These are phyloP conservation scores for Panellus pusillus DNA, from an alignment of 768 basidiomycete species.

Conservation along the genomic window DNA sequence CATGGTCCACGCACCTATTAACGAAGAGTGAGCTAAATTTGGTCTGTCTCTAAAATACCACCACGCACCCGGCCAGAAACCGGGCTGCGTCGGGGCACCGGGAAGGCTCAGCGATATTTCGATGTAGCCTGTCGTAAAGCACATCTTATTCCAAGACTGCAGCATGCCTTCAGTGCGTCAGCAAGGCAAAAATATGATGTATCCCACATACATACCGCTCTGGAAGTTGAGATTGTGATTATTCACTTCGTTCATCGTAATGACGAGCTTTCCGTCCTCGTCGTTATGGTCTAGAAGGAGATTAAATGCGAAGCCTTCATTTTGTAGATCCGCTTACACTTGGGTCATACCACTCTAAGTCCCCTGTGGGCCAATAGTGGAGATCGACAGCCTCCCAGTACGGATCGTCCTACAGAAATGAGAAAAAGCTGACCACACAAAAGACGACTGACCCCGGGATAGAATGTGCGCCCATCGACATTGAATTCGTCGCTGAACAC, in stretches of 20 bases:
- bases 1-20: slow-evolving; percentile 43
- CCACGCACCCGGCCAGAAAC: slow-evolving; percentile 62
- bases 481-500: slow-evolving; percentile 73
- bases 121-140: slow-evolving; percentile 72
- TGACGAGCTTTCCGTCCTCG: slow-evolving; percentile 57
- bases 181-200: not conserved
- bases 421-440: too few relatives aligned
- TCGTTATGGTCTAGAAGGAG: slow-evolving; percentile 45
- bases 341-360: slow-evolving; percentile 63
- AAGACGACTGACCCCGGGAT: slow-evolving; percentile 41
- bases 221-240: slow-evolving; percentile 68
- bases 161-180: slow-evolving; percentile 43
- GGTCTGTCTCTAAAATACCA: too few relatives aligned
- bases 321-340: slow-evolving; percentile 29
- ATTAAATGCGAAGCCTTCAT: not conserved
- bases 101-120: slow-evolving; percentile 59
- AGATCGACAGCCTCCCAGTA: slow-evolving; percentile 50
- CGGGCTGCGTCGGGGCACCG: slow-evolving; percentile 42
- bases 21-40: too few relatives aligned
- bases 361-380: slow-evolving; percentile 61
- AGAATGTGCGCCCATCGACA: slow-evolving; percentile 64
- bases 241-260: slow-evolving; percentile 57
- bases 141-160: slow-evolving; percentile 76
- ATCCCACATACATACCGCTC: slow-evolving; percentile 40
- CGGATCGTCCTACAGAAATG: slow-evolving; percentile 52